Evolutionary conservation across 1,284 basidiomycete species (phyloP).

Genomic region (Ustilago trichophora): DNA sequence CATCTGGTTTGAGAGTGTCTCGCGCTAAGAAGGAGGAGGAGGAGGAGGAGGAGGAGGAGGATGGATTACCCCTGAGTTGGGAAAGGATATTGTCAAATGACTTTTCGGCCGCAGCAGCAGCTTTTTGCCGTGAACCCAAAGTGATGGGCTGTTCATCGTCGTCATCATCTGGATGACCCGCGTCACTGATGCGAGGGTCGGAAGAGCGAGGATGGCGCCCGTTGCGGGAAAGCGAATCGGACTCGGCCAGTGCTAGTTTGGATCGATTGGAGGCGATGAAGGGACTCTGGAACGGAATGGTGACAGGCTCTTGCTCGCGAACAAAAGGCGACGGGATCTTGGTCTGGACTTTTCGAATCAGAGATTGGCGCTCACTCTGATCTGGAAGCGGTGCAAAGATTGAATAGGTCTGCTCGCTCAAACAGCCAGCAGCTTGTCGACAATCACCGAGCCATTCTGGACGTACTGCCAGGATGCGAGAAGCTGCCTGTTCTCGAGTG

Average conservation of each 20-base stretch:
- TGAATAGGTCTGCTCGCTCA: constrained; percentile 50
- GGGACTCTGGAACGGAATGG: constrained; percentile 21
- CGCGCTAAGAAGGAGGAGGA: no score
- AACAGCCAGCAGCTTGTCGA: constrained; percentile 73
- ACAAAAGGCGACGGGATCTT: constrained; percentile 42
- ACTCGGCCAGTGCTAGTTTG: constrained; percentile 10
- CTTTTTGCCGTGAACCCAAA: constrained; percentile 35
- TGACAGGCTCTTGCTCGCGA: constrained; percentile 10
- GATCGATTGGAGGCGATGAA: constrained; percentile 21
- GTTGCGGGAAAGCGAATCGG: background rate
- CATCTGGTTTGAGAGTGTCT: no score
- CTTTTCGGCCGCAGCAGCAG: constrained; percentile 39
- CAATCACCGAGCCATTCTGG: constrained; percentile 88
- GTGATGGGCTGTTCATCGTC: constrained; percentile 36
- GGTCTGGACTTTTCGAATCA: constrained; percentile 17
- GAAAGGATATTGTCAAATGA: constrained; percentile 41
- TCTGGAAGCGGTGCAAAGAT: constrained; percentile 32
- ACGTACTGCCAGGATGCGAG: constrained; percentile 79
- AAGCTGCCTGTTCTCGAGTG: constrained; percentile 72
- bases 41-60: no score
- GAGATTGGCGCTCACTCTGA: constrained; percentile 6
- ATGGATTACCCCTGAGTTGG: constrained; percentile 31
- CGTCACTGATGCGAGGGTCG: no score
- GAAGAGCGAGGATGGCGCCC: no score
- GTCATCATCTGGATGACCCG: constrained; percentile 1